These are phyloP conservation scores for Coniosporium tulheliwenetii DNA, from an alignment of 2,329 filamentous ascomycete species.

Conservation along the genomic window DNA sequence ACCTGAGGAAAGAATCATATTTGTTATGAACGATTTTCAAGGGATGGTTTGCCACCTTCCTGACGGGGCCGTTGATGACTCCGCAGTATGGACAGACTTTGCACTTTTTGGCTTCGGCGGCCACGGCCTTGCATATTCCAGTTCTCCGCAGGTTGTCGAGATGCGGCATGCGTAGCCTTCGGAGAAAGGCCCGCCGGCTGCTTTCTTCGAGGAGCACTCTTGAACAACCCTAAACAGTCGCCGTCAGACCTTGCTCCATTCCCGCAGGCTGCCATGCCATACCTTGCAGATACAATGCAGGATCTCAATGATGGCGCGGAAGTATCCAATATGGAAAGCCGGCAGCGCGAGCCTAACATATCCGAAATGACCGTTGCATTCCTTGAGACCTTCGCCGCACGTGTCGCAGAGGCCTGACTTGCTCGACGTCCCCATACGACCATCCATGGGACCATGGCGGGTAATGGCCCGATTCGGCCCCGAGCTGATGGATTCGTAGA, in stretches of 20 bases:
- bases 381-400: conserved; percentile 64
- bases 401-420: conserved; percentile 70
- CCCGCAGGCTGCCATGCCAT: conserved; percentile 6
- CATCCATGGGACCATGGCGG: conserved; percentile 73
- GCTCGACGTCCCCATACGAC: conserved; percentile 74
- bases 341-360: conserved; percentile 82
- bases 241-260: conserved; percentile 3
- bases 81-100: conserved; percentile 70
- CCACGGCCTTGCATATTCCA: conserved; percentile 76
- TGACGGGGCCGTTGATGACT: conserved; percentile 76
- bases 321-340: conserved; percentile 89
- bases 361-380: conserved; percentile 91
- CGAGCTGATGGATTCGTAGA: conserved; percentile 71
- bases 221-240: conserved; percentile 50
- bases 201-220: conserved; percentile 67
- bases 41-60: conserved; percentile 67
- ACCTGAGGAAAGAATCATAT: conserved; percentile 76
- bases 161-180: conserved; percentile 61
- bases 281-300: conserved; percentile 91
- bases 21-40: conserved; percentile 92
- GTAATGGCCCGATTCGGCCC: conserved; percentile 43
- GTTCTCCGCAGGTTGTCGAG: conserved; percentile 76
- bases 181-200: conserved; percentile 64
- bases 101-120: conserved; percentile 77
- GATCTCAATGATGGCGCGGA: conserved; percentile 83